Conservation (phyloP, 2,329 filamentous ascomycete species). For the Blastomyces silverae region DNA sequence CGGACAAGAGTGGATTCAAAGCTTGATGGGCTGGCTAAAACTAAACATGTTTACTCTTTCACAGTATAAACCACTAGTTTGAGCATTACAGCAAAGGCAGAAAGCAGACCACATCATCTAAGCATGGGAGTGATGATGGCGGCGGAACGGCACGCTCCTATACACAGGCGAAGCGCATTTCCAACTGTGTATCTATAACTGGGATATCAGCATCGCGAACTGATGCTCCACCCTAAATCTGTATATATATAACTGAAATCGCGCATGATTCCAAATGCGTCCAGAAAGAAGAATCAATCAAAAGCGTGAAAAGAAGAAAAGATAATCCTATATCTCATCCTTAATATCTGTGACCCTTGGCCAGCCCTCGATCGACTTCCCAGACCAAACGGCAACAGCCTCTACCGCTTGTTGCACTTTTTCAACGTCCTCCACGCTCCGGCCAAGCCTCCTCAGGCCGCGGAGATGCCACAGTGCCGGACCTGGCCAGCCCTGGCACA, state of each 20-base stretch:
- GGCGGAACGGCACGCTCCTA: background rate
- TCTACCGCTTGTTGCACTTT: slow-evolving; percentile 25
- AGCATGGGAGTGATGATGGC: background rate
- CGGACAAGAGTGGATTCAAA: background rate
- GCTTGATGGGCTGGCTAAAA: background rate
- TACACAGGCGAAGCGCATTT: background rate
- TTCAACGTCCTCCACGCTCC: slow-evolving; percentile 39
- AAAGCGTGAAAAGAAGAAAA: background rate
- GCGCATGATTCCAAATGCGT: background rate
- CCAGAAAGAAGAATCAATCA: background rate
- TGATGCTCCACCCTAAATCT: background rate
- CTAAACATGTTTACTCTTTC: background rate
- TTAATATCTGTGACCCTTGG: slow-evolving; percentile 23
- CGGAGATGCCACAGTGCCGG: slow-evolving; percentile 44
- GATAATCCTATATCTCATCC: slow-evolving; percentile 17
- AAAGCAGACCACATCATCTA: too few relatives aligned
- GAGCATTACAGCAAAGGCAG: background rate
- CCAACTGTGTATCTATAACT: background rate
- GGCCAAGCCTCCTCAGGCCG: slow-evolving; percentile 37
- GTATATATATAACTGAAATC: slow-evolving; percentile 10
- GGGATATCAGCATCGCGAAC: background rate
- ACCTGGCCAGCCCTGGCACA: slow-evolving; percentile 40
- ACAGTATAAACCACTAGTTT: background rate
- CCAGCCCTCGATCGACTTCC: slow-evolving; percentile 23
- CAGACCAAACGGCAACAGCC: slow-evolving; percentile 23